These are phyloP conservation scores for Eragrostis nindensis DNA, from an alignment of 176 grass and related monocot genomes.

Conservation along the genomic window DNA sequence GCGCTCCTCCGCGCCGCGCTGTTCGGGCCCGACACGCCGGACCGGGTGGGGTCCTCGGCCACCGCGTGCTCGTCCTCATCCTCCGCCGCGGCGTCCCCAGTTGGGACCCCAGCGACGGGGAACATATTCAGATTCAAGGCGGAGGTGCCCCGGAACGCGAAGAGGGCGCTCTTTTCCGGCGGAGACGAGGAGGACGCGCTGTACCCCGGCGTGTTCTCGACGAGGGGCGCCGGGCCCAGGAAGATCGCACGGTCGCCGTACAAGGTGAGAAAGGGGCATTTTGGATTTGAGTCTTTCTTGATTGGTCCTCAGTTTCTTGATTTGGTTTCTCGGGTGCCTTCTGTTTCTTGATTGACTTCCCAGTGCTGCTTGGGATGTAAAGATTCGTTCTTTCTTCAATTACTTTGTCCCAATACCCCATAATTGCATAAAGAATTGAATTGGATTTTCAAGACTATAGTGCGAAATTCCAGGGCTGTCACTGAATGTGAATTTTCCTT, in stretches of 20 bases:
- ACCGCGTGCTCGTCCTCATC: constrained; percentile 69
- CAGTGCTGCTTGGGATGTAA: background rate
- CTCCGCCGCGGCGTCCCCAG: constrained; percentile 39
- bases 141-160: constrained; percentile 67
- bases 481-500: background rate
- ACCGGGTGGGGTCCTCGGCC: constrained; percentile 62
- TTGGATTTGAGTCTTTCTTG: constrained; percentile 1
- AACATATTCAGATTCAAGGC: constrained; percentile 98
- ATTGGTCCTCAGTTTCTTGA: constrained; percentile 28
- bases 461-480: background rate
- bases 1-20: constrained; percentile 75
- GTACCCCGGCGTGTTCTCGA: constrained; percentile 55
- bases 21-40: constrained; percentile 68
- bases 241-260: constrained; percentile 90
- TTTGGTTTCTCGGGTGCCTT: constrained; percentile 6
- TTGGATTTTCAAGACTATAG: background rate
- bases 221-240: constrained; percentile 51
- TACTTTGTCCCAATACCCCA: background rate
- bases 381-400: constrained; percentile 15
- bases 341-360: background rate
- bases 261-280: constrained; percentile 52
- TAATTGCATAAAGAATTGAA: background rate
- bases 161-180: constrained; percentile 58
- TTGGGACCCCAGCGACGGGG: constrained; percentile 47
- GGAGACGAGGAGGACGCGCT: constrained; percentile 58